These are phyloP conservation scores for Sisymbrium altissimum DNA, from an alignment of 345 rosid species.

Conservation along the genomic window DNA sequence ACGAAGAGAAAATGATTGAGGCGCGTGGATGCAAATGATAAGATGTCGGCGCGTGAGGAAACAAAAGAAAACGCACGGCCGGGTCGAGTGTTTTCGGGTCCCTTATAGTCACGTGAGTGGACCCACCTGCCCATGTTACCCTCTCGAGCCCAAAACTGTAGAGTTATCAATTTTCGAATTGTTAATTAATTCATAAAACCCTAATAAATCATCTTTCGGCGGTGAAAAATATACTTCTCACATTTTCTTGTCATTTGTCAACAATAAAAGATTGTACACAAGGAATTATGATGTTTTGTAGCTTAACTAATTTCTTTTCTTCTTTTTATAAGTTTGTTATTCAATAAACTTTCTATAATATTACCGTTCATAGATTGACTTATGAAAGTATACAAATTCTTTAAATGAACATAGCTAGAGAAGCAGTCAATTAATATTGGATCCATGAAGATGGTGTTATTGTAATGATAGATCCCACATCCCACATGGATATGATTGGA, in stretches of 20 bases:
- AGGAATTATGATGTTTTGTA: too few species aligned
- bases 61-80: slow-evolving; percentile 34
- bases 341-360: not conserved
- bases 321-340: not conserved
- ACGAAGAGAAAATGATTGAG: slow-evolving; percentile 9
- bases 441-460: slow-evolving; percentile 7
- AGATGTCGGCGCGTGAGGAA: slow-evolving; percentile 32
- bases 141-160: slow-evolving; percentile 28
- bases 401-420: not conserved
- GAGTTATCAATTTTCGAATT: not conserved
- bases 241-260: not conserved
- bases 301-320: not conserved
- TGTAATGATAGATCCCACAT: slow-evolving; percentile 30
- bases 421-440: not conserved
- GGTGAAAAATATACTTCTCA: not conserved
- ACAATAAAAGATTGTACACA: not conserved
- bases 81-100: slow-evolving; percentile 35
- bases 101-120: slow-evolving; percentile 30
- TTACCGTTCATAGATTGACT: not conserved
- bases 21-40: slow-evolving; percentile 20
- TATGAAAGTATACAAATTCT: not conserved
- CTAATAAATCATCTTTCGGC: slow-evolving; percentile 9
- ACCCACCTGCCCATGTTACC: slow-evolving; percentile 35
- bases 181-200: not conserved
- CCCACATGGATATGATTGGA: slow-evolving; percentile 39